phyloP scores from a whole-genome alignment of 1,139 yeast genomes.

The Neolecta irregularis region DNA sequence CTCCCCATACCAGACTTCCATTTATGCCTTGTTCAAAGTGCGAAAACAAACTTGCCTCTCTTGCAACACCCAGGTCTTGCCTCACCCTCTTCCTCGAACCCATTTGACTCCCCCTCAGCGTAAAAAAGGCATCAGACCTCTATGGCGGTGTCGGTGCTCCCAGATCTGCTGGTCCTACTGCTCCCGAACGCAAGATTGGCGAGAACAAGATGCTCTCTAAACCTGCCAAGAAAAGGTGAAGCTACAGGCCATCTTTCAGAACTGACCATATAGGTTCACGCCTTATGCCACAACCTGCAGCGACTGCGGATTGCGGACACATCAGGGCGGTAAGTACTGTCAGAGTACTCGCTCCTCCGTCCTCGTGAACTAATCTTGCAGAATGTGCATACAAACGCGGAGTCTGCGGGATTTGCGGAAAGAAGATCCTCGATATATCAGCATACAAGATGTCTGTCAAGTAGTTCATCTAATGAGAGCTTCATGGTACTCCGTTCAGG shows the following conservation, averaged over 20 bases:
- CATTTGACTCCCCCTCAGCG: neutral
- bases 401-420: slow-evolving; percentile 1
- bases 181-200: slow-evolving; percentile 2
- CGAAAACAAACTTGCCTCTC: neutral
- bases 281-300: neutral
- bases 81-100: neutral
- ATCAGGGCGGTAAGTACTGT: slow-evolving; percentile 4
- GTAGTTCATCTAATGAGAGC: too few species aligned
- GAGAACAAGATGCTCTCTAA: neutral
- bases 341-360: too few species aligned
- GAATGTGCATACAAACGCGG: slow-evolving; percentile 4
- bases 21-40: slow-evolving; percentile 1
- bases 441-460: too few species aligned
- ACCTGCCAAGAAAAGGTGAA: slow-evolving; percentile 2
- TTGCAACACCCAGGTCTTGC: slow-evolving; percentile 4
- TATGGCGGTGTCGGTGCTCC: slow-evolving; percentile 1
- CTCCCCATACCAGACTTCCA: too few species aligned
- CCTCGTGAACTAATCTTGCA: too few species aligned
- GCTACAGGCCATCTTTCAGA: neutral
- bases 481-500: too few species aligned
- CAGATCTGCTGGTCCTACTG: neutral
- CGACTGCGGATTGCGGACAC: neutral
- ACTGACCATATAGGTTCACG: neutral
- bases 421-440: neutral
- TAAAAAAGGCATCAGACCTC: slow-evolving; percentile 1